phyloP scores from a whole-genome alignment of 495 filamentous ascomycete species.

The Rostrohypoxylon terebratum region DNA sequence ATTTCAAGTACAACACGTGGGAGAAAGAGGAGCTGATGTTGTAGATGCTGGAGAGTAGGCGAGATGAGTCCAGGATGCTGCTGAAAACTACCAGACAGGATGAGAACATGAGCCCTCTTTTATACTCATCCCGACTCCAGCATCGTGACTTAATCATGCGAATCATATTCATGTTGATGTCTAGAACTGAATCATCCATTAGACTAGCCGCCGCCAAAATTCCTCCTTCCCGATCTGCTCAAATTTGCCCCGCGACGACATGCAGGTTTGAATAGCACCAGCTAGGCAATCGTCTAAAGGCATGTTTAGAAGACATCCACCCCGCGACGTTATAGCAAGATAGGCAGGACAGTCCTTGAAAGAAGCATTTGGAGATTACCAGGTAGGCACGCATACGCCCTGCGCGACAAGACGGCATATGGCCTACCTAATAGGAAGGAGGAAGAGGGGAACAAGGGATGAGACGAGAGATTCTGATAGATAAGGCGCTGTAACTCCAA shows the following conservation, averaged over 20 bases:
- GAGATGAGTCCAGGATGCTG: constrained; percentile 43
- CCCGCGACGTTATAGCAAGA: constrained; percentile 34
- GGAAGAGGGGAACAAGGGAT: constrained; percentile 27
- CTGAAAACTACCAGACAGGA: constrained; percentile 43
- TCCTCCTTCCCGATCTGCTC: constrained; percentile 47
- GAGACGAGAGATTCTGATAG: constrained; percentile 38
- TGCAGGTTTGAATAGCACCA: constrained; percentile 35
- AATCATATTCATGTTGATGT: constrained; percentile 40
- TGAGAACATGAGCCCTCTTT: constrained; percentile 40
- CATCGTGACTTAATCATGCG: constrained; percentile 42
- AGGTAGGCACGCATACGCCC: constrained; percentile 10
- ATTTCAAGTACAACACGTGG: constrained; percentile 36
- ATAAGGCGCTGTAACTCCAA: constrained; percentile 42
- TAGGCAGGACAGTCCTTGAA: constrained; percentile 34
- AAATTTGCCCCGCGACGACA: constrained; percentile 39
- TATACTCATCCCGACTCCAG: constrained; percentile 43
- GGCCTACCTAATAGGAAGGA: constrained; percentile 36
- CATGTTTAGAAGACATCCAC: constrained; percentile 28
- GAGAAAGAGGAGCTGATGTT: constrained; percentile 35
- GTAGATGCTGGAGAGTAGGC: constrained; percentile 35
- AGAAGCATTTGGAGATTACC: constrained; percentile 15
- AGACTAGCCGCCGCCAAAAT: constrained; percentile 32
- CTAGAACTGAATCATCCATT: constrained; percentile 38
- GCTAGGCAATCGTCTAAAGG: constrained; percentile 42
- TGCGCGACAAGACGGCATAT: constrained; percentile 26